Base-by-base conservation (phyloP, 306 rosid species). In the Cicer arietinum region DNA sequence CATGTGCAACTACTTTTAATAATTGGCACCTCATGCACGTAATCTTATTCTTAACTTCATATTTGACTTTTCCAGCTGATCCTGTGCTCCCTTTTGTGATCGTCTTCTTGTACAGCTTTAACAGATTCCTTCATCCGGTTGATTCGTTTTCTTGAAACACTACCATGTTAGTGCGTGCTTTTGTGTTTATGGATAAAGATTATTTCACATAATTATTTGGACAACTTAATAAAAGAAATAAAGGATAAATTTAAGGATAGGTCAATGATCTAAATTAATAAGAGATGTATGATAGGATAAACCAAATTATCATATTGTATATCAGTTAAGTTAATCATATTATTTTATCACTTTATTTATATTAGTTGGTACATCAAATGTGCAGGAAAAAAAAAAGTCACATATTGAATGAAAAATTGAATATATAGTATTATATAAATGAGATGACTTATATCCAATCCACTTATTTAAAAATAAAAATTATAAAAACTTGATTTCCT, bases 21-120 rank as follows among this genome's bases (percentile, higher is more conserved):
- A 74, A 86, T 85, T 75, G 78, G 77, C 57, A 37, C 48, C 80
- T 79, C 86, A 79, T 78, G 74, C 71, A 82, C 82, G 80, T 75
- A 75, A 85, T 81, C 43, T 37, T 41, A 9, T 73, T 69, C 67
- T 39, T 12, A 54, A 63, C 50, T 48, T 71, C 18, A 59, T 71
- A 53, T 62, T 20, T 66, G 81, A 73, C 85, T 61, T 77, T 84
- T 80, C 67, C 14, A 72, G 17, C 30, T 25, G 35, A 25, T 16
- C 46, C 8, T 12, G 0, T 54, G 52, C 7, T 35, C 22, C 20
- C 10, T 60, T 8, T 46, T 14, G 69, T 25, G 35, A 9, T 37
- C 6, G 16, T 63, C 12, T 53, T 53, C 47, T 9, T 16, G 10
- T 47, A 65, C 84, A 71, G 83, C 56, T 68, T 18, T 39, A 56